These are phyloP conservation scores for Cytospora schulzeri DNA, from an alignment of 2,329 filamentous ascomycete species.

Conservation along the genomic window DNA sequence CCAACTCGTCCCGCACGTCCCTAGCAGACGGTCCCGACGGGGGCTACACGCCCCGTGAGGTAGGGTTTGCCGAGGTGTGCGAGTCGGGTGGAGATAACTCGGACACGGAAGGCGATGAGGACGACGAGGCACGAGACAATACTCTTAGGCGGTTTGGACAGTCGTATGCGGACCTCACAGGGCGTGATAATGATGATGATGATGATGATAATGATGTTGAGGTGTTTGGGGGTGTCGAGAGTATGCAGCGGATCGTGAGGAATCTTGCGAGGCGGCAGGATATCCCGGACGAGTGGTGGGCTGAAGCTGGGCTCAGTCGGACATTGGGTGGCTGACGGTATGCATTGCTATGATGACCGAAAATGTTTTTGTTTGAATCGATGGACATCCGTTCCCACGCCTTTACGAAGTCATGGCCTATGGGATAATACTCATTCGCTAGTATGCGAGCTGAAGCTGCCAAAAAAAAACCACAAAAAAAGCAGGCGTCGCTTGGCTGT, in stretches of 20 bases:
- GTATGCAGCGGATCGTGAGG: constrained; percentile 65
- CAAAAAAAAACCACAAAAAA: no score
- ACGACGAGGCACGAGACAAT: constrained; percentile 36
- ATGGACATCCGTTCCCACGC: not conserved
- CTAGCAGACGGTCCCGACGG: constrained; percentile 42
- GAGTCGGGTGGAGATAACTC: constrained; percentile 59
- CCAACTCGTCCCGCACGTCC: constrained; percentile 49
- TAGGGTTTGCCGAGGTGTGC: constrained; percentile 45
- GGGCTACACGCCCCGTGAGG: constrained; percentile 21
- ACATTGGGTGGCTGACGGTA: constrained; percentile 46
- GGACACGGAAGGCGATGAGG: constrained; percentile 55
- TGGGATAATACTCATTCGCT: not conserved
- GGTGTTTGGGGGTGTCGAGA: constrained; percentile 55
- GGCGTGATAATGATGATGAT: constrained; percentile 18
- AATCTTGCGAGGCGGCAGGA: constrained; percentile 71
- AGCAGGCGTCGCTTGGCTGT: not conserved
- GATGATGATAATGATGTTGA: constrained; percentile 38
- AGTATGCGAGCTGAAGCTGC: not conserved
- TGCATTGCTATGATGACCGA: not conserved
- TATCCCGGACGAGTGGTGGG: constrained; percentile 84
- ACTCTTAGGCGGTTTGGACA: constrained; percentile 32
- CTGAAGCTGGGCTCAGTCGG: constrained; percentile 66
- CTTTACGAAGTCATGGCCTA: not conserved
- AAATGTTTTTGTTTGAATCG: not conserved
- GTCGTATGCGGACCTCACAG: constrained; percentile 50